Conservation (phyloP, 2,329 filamentous ascomycete genomes). For the Dactylella cylindrospora region DNA sequence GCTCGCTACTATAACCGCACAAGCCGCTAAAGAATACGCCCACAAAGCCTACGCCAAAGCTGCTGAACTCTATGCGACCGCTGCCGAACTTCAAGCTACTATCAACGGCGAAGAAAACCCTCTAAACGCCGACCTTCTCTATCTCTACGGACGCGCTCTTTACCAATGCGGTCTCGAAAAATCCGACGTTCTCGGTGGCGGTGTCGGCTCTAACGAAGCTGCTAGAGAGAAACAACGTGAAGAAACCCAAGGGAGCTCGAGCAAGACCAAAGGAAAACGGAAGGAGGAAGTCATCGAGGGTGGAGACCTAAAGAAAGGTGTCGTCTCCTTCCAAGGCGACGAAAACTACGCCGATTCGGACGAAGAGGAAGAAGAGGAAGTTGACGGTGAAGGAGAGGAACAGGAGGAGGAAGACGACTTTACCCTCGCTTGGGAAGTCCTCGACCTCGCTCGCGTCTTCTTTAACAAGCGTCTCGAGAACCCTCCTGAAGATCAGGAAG, state of each 20-base stretch:
- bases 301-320: slow-evolving; percentile 49
- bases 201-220: slow-evolving; percentile 58
- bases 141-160: slow-evolving; percentile 87
- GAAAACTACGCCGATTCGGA: slow-evolving; percentile 66
- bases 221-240: slow-evolving; percentile 59
- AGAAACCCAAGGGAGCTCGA: slow-evolving; percentile 53
- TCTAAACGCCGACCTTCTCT: slow-evolving; percentile 90
- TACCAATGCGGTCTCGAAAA: slow-evolving; percentile 93
- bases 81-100: slow-evolving; percentile 84
- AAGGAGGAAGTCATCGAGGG: slow-evolving; percentile 48
- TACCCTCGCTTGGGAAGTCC: slow-evolving; percentile 75
- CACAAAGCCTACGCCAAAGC: slow-evolving; percentile 86
- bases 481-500: slow-evolving; percentile 47
- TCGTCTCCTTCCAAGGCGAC: slow-evolving; percentile 83
- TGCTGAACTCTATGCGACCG: slow-evolving; percentile 82
- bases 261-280: slow-evolving; percentile 51
- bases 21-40: slow-evolving; percentile 60
- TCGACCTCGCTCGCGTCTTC: slow-evolving; percentile 73
- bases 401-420: slow-evolving; percentile 61
- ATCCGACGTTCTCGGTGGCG: slow-evolving; percentile 88
- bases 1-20: slow-evolving; percentile 45
- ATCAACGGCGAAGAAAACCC: slow-evolving; percentile 77
- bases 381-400: slow-evolving; percentile 52
- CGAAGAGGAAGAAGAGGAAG: slow-evolving; percentile 57
- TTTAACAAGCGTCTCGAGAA: slow-evolving; percentile 60